These are phyloP conservation scores for Priceomyces haplophilus DNA, from an alignment of 805 yeast genomes.

Conservation along the genomic window DNA sequence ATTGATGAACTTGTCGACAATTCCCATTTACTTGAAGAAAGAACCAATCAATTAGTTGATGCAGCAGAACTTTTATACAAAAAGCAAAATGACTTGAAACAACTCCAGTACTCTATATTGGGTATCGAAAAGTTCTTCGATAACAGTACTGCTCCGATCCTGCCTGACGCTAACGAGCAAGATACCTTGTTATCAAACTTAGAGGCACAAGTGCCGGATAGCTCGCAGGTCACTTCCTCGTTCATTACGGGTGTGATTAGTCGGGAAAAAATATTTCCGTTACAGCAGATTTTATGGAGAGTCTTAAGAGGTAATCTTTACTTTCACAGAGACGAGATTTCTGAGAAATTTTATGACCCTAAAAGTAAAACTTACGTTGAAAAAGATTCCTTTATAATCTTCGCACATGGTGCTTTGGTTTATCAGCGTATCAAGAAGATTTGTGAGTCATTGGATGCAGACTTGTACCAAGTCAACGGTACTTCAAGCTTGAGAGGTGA, in stretches of 20 bases:
- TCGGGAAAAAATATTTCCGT: constrained; percentile 61
- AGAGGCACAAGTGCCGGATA: constrained; percentile 34
- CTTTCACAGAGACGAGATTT: constrained; percentile 69
- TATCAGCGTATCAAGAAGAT: constrained; percentile 72
- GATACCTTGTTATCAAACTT: constrained; percentile 39
- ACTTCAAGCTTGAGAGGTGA: constrained; percentile 25
- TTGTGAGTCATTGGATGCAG: constrained; percentile 87
- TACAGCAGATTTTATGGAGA: constrained; percentile 89
- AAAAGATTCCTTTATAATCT: constrained; percentile 82
- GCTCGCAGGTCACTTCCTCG: constrained; percentile 20
- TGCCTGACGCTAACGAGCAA: constrained; percentile 22
- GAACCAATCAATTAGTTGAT: constrained; percentile 67
- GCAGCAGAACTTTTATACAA: constrained; percentile 62
- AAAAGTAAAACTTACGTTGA: constrained; percentile 54
- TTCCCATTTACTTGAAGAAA: constrained; percentile 66
- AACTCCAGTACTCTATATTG: constrained; percentile 54
- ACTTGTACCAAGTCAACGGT: constrained; percentile 57
- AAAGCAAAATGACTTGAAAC: constrained; percentile 64
- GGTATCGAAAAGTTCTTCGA: constrained; percentile 37
- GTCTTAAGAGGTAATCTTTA: constrained; percentile 88
- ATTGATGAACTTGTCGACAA: constrained; percentile 69
- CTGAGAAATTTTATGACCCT: constrained; percentile 63
- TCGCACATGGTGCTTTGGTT: constrained; percentile 84
- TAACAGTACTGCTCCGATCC: constrained; percentile 25
- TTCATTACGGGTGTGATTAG: constrained; percentile 81